Base-by-base conservation (phyloP, 169 alveolate genomes). In the Plasmodium reichenowi region DNA sequence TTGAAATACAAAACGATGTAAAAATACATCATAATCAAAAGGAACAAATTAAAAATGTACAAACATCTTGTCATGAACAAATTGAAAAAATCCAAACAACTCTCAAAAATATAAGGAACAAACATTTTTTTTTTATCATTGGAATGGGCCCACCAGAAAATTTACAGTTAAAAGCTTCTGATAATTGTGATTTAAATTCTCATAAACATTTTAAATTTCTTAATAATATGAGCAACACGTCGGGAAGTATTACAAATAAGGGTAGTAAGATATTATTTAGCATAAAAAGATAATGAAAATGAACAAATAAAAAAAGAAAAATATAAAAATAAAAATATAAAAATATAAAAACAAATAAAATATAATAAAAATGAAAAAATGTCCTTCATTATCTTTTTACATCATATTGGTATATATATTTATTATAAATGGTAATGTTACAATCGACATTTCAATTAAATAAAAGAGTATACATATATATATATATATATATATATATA, bases 61-160 rank as follows among this genome's bases (percentile, higher is more conserved):
- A 7, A 47, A 48, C 47, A 64, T 8, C 20, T n/a, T 63, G 26
- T 24, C 47, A 48, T 17, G 45, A 78, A n/a, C 26, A 15, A 24
- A 66, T 78, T 64, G 71, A 50, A 10, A 17, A 78, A 13, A 78
- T 78, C 12, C 43, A 15, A 58, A 2, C 17, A 1, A 62, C 47
- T 47, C 3, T 78, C 20, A 63, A 56, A 17, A 78, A 71, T 12
- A 66, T 78, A 43, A 66, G 29, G 10, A 52, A 66, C 15, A 66
- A 67, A 32, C 64, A 32, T 78, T 78, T 78, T 63, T n/a, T 64
- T 48, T 78, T 75, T 38, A 54, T 78, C 10, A 54, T 78, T 13
- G 89, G 89, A 13, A 52, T 64, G 20, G 89, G 89, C 3, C 60
- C 78, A 63, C 89, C 89, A 56, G 38, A 58, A 24, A 67, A 2